Conservation (phyloP, 192 early-diverging fungal genomes). For the Backusella circina region DNA sequence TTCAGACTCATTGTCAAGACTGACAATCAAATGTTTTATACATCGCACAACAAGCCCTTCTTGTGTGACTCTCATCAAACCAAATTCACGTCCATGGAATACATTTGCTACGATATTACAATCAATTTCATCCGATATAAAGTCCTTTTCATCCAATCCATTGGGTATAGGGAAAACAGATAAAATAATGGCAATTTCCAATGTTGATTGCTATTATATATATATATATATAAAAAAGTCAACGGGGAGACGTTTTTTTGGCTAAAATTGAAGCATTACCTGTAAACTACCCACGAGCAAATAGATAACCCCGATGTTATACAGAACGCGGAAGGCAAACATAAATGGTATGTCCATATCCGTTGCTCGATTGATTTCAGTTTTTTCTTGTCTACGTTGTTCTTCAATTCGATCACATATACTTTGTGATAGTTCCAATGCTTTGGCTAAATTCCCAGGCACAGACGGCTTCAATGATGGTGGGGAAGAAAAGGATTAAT, state of each 20-base stretch:
- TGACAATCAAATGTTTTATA: constrained; percentile 34
- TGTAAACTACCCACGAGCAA: constrained; percentile 32
- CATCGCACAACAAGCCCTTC: constrained; percentile 31
- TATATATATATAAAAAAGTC: not conserved
- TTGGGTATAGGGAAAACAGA: constrained; percentile 31
- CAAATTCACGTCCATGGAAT: constrained; percentile 29
- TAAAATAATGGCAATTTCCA: constrained; percentile 35
- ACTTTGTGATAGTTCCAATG: constrained; percentile 28
- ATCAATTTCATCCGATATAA: constrained; percentile 29
- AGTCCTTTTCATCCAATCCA: constrained; percentile 25
- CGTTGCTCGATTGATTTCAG: not conserved
- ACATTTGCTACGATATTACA: constrained; percentile 17
- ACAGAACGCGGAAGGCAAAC: constrained; percentile 36
- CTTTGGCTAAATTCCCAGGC: constrained; percentile 30
- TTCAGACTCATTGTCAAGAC: constrained; percentile 27
- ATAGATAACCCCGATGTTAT: constrained; percentile 36
- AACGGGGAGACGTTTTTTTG: no score
- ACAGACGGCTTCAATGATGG: constrained; percentile 16
- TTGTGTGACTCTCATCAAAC: constrained; percentile 30
- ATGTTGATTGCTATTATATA: constrained; percentile 26
- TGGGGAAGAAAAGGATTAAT: no score
- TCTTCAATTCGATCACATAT: constrained; percentile 34
- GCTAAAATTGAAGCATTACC: constrained; percentile 16
- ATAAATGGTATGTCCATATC: constrained; percentile 35
- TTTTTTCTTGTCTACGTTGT: constrained; percentile 22